These are phyloP conservation scores for Vigna angularis DNA, from an alignment of 306 rosid genomes.

Conservation along the genomic window DNA sequence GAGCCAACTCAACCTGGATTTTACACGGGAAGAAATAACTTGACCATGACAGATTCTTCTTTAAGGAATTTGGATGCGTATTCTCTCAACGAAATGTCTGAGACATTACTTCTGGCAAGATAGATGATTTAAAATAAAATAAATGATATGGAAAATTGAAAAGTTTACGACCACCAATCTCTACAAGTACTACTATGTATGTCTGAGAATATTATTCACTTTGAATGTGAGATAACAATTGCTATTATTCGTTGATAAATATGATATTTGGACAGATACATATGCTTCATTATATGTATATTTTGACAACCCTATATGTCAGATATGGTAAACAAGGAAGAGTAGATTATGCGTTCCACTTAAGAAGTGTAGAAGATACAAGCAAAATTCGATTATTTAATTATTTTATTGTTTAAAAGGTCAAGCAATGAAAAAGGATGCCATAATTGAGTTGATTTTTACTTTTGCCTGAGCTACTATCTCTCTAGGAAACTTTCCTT, in stretches of 20 bases:
- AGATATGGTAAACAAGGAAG: too few species aligned
- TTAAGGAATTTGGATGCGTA: not conserved
- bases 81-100: slow-evolving; percentile 12
- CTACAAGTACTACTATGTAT: not conserved
- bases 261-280: not conserved
- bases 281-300: too few species aligned
- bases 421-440: too few species aligned
- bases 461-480: too few species aligned
- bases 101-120: slow-evolving; percentile 16
- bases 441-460: too few species aligned
- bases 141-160: not conserved
- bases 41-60: not conserved
- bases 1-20: slow-evolving; percentile 42
- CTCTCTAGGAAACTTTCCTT: too few species aligned
- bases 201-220: not conserved
- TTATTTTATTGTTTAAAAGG: too few species aligned
- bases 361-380: too few species aligned
- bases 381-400: too few species aligned
- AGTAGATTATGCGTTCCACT: too few species aligned
- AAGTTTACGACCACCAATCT: not conserved
- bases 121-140: not conserved
- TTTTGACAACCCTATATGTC: slow-evolving; percentile 41
- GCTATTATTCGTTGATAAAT: not conserved
- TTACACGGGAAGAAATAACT: not conserved
- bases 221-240: not conserved